phyloP scores from a whole-genome alignment of 2,329 filamentous ascomycete species.

The Pseudogymnoascus sp. region DNA sequence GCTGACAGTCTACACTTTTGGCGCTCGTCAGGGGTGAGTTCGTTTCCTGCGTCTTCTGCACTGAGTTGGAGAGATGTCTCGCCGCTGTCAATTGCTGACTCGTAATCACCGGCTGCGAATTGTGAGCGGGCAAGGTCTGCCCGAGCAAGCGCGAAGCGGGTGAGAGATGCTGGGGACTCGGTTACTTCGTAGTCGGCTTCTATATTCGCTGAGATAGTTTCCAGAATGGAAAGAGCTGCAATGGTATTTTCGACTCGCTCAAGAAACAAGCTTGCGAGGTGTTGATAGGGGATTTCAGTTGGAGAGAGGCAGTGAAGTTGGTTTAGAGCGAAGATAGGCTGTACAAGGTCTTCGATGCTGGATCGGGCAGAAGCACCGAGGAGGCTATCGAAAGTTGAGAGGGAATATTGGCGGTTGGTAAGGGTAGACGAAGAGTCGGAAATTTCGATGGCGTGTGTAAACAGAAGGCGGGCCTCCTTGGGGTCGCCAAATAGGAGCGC shows the following conservation, averaged over 20 bases:
- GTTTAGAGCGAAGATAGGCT: conserved; percentile 79
- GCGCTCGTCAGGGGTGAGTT: conserved; percentile 57
- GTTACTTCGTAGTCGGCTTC: conserved; percentile 80
- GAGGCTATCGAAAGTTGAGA: conserved; percentile 76
- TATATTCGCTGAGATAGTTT: conserved; percentile 57
- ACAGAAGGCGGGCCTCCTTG: conserved; percentile 73
- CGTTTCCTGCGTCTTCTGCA: conserved; percentile 60
- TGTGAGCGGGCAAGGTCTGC: conserved; percentile 80
- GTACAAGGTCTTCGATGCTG: conserved; percentile 59
- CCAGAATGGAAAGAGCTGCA: conserved; percentile 56
- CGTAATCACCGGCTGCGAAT: conserved; percentile 59
- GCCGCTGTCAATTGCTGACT: conserved; percentile 68
- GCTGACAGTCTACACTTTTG: conserved; percentile 71
- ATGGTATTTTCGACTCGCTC: conserved; percentile 68
- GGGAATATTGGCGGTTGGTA: conserved; percentile 69
- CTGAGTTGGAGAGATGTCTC: conserved; percentile 74
- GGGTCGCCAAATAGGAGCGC: conserved; percentile 67
- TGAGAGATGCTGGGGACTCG: conserved; percentile 67
- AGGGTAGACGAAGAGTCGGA: conserved; percentile 67
- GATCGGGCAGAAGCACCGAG: conserved; percentile 46
- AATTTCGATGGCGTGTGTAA: conserved; percentile 92
- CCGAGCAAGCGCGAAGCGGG: conserved; percentile 72
- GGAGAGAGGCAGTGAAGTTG: conserved; percentile 69
- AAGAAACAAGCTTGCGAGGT: conserved; percentile 71
- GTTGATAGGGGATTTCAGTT: conserved; percentile 62